phyloP scores from a whole-genome alignment of 2,329 filamentous ascomycete species.

The Ciborinia camelliae region DNA sequence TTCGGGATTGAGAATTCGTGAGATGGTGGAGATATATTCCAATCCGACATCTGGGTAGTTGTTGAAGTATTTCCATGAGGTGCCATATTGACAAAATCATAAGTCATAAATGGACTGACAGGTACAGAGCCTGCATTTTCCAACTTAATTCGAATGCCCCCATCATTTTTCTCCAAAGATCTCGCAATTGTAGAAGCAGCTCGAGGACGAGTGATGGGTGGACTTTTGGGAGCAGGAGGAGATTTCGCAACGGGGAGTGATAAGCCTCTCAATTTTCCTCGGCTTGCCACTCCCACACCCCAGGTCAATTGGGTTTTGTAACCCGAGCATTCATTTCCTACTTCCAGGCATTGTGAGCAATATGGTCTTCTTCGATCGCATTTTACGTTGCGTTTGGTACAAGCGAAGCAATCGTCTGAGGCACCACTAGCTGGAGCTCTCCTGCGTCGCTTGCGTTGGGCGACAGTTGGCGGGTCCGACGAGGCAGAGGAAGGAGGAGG shows the following conservation, averaged over 20 bases:
- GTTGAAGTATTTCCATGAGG: conserved; percentile 32
- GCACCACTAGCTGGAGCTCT: conserved; percentile 85
- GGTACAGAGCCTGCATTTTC: conserved; percentile 29
- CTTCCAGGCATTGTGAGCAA: conserved; percentile 89
- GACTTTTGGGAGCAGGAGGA: conserved; percentile 43
- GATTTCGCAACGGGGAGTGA: conserved; percentile 69
- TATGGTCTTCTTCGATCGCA: conserved; percentile 92
- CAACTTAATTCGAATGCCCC: conserved; percentile 36
- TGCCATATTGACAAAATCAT: conserved; percentile 42
- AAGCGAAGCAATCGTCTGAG: conserved; percentile 92
- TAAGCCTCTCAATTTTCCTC: conserved; percentile 87
- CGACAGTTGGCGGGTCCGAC: conserved; percentile 34
- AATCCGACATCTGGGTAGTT: conserved; percentile 34
- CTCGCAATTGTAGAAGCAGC: conserved; percentile 31
- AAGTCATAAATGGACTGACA: conserved; percentile 37
- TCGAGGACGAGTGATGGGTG: conserved; percentile 32
- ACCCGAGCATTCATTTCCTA: conserved; percentile 88
- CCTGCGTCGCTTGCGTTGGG: conserved; percentile 66
- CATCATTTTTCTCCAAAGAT: conserved; percentile 26
- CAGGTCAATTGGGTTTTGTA: conserved; percentile 97
- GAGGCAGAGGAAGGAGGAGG: conserved; percentile 33
- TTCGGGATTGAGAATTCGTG: conserved; percentile 27
- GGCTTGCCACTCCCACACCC: conserved; percentile 92
- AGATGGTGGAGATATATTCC: conserved; percentile 34
- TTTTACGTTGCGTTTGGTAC: conserved; percentile 75